Evolutionary conservation across 176 grass and related monocot species (phyloP).

Genomic region (Raddia guianensis): DNA sequence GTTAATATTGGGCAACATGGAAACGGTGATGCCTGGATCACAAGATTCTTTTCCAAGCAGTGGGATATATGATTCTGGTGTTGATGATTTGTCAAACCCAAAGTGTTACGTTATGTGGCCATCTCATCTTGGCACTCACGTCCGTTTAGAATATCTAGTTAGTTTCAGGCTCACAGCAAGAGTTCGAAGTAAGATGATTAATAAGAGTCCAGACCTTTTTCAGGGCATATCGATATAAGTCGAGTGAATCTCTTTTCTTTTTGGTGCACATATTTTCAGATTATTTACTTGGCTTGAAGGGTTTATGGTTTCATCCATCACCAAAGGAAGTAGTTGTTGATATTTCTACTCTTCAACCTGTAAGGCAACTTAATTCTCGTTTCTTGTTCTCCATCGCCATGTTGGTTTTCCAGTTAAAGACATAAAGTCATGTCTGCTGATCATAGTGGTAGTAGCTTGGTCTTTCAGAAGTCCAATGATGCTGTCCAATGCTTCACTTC

Average conservation of each 20-base stretch:
- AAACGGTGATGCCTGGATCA: slow-evolving; percentile 59
- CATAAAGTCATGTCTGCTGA: not conserved
- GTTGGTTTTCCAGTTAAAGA: slow-evolving; percentile 5
- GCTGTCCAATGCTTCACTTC: slow-evolving; percentile 5
- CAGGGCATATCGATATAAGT: slow-evolving; percentile 21
- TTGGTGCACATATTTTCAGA: slow-evolving; percentile 62
- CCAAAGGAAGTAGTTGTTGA: slow-evolving; percentile 47
- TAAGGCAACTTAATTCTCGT: slow-evolving; percentile 51
- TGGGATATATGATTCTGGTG: slow-evolving; percentile 56
- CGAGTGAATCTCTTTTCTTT: slow-evolving; percentile 31
- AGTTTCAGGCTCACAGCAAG: slow-evolving; percentile 69
- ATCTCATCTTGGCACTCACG: slow-evolving; percentile 54
- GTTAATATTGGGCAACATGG: slow-evolving; percentile 64
- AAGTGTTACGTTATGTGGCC: slow-evolving; percentile 72
- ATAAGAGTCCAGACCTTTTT: slow-evolving; percentile 34
- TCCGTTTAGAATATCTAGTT: slow-evolving; percentile 77
- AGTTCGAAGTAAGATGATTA: slow-evolving; percentile 65
- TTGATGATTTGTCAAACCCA: slow-evolving; percentile 53
- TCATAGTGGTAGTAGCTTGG: slow-evolving; percentile 13
- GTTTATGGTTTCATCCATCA: slow-evolving; percentile 55
- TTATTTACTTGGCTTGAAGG: slow-evolving; percentile 83
- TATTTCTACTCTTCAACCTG: slow-evolving; percentile 58
- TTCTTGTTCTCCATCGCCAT: not conserved
- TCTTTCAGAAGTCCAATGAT: slow-evolving; percentile 10
- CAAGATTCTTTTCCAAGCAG: slow-evolving; percentile 58